phyloP scores from a whole-genome alignment of 208 protist genomes.

The Acanthamoeba culbertsoni region DNA sequence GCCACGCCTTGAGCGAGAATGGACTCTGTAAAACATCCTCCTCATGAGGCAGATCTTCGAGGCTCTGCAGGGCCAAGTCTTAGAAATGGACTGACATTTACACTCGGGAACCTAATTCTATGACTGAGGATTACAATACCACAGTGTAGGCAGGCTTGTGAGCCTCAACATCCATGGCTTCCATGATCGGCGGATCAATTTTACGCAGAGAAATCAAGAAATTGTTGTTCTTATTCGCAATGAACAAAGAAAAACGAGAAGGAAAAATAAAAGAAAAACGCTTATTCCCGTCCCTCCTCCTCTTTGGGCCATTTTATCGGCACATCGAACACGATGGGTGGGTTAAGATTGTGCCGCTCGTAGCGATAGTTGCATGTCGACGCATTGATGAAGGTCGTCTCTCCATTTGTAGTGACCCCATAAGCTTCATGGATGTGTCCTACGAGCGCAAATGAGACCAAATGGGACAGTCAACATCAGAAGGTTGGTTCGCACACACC shows the following conservation, averaged over 20 bases:
- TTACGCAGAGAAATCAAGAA: too few relatives aligned
- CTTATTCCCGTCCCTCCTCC: too few relatives aligned
- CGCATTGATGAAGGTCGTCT: slow-evolving; percentile 59
- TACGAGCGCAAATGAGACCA: not conserved
- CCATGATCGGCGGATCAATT: not conserved
- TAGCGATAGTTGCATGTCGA: slow-evolving; percentile 64
- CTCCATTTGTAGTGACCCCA: slow-evolving; percentile 63
- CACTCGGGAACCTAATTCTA: too few relatives aligned
- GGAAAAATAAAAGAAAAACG: not conserved
- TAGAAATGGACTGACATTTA: too few relatives aligned
- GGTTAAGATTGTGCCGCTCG: not conserved
- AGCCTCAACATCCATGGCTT: not conserved
- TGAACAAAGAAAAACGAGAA: not conserved
- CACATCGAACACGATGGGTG: slow-evolving; percentile 66
- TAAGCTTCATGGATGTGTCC: slow-evolving; percentile 49
- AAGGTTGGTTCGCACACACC: not conserved
- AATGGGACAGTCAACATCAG: not conserved
- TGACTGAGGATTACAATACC: too few relatives aligned
- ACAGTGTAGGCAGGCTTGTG: not conserved
- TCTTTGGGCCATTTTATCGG: too few relatives aligned
- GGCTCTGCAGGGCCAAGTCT: too few relatives aligned
- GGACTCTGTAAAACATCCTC: slow-evolving; percentile 34
- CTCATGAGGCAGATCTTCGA: slow-evolving; percentile 29
- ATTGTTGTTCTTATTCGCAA: too few relatives aligned
- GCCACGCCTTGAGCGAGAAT: slow-evolving; percentile 37